These are phyloP conservation scores for Mucor plumbeus DNA, from an alignment of 371 early-diverging fungal species.

Conservation along the genomic window DNA sequence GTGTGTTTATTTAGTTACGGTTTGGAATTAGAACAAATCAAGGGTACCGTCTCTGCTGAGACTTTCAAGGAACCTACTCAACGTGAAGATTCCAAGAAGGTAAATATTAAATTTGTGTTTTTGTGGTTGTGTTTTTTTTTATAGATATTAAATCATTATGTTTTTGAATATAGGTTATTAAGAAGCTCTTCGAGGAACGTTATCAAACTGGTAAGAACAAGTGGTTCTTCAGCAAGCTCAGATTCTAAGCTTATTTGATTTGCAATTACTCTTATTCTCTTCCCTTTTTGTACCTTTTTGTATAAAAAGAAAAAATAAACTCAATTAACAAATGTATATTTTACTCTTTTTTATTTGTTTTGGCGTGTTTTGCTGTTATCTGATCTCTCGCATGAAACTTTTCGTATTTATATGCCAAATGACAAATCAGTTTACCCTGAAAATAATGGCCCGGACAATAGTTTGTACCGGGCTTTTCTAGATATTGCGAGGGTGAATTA, in stretches of 20 bases:
- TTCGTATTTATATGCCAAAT: no score
- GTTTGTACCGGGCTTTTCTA: no score
- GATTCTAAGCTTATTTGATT: conserved; percentile 74
- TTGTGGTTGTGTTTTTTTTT: neutral
- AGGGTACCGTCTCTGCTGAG: conserved; percentile 86
- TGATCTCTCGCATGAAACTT: neutral
- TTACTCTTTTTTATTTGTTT: neutral
- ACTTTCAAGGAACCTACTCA: conserved; percentile 94
- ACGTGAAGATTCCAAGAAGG: conserved; percentile 88
- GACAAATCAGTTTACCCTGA: no score
- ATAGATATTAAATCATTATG: neutral
- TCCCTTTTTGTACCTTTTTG: conserved; percentile 8
- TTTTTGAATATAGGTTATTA: conserved; percentile 64
- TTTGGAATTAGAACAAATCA: conserved; percentile 87
- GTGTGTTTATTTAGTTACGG: conserved; percentile 59
- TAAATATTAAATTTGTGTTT: conserved; percentile 4
- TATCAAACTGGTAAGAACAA: conserved; percentile 98
- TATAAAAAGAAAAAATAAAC: conserved; percentile 7
- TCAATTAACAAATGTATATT: conserved; percentile 8
- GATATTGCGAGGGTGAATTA: no score
- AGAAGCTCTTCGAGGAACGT: conserved; percentile 93
- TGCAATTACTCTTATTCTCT: neutral
- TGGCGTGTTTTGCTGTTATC: neutral
- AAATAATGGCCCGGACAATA: no score
- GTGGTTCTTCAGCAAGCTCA: conserved; percentile 99